Conservation (phyloP, 352 stramenopile genomes). For the Pythium sukuiense region DNA sequence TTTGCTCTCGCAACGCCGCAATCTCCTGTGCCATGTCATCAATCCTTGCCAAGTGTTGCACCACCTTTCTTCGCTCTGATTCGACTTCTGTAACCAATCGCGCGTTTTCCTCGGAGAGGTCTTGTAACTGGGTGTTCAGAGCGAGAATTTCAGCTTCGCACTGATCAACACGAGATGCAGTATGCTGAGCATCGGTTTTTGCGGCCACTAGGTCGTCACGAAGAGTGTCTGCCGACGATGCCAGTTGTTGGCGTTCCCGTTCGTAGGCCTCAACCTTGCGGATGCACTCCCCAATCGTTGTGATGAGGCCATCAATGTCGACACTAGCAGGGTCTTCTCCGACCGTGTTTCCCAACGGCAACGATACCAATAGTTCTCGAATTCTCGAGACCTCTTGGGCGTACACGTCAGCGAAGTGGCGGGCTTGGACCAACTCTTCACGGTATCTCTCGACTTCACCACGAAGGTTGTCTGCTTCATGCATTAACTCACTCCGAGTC, state of each 20-base stretch:
- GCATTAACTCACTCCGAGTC: constrained; percentile 8
- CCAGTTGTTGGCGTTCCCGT: constrained; percentile 13
- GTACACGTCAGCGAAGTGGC: constrained; percentile 9
- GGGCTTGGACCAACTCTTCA: constrained; percentile 4
- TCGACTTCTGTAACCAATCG: constrained; percentile 7
- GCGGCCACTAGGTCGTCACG: constrained; percentile 14
- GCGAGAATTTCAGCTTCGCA: constrained; percentile 20
- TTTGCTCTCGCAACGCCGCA: constrained; percentile 3
- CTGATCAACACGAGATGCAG: constrained; percentile 9
- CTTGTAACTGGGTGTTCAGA: constrained; percentile 13
- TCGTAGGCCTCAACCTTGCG: constrained; percentile 8
- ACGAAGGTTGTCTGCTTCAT: constrained; percentile 16
- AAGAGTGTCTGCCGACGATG: constrained; percentile 10
- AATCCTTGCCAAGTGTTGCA: not conserved
- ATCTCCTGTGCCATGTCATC: constrained; percentile 15
- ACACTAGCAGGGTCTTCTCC: not conserved
- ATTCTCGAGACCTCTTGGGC: constrained; percentile 9
- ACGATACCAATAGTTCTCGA: constrained; percentile 5
- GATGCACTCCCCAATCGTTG: constrained; percentile 2
- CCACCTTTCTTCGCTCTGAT: not conserved
- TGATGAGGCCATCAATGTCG: constrained; percentile 1
- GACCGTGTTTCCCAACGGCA: not conserved
- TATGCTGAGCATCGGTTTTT: not conserved
- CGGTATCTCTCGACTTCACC: constrained; percentile 10
- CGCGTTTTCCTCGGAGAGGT: constrained; percentile 3